Conservation (phyloP, 179 eudicot genomes). For the Spinacia oleracea region DNA sequence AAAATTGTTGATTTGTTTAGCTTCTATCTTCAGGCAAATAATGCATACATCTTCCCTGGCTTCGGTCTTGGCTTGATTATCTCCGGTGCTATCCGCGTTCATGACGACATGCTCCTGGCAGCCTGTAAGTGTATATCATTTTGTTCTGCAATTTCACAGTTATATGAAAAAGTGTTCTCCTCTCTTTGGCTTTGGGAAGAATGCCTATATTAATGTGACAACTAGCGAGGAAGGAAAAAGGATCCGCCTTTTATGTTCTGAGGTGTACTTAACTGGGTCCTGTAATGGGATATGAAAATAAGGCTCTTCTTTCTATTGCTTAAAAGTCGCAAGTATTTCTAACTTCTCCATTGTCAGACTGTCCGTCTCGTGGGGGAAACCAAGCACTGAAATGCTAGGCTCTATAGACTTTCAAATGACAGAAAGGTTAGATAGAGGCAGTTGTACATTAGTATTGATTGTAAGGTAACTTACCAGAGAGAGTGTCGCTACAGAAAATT, state of each 20-base stretch:
- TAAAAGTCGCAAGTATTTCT: no score
- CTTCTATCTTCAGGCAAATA: conserved; percentile 63
- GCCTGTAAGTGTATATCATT: conserved; percentile 67
- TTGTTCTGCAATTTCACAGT: background rate
- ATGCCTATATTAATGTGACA: background rate
- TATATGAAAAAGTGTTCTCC: background rate
- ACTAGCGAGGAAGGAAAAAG: background rate
- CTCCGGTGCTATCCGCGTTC: conserved; percentile 93
- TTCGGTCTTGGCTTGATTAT: conserved; percentile 88
- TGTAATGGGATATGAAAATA: no score
- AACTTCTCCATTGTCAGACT: no score
- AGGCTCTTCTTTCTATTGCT: no score
- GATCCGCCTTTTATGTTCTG: no score
- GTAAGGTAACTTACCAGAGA: background rate
- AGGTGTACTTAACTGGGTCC: no score
- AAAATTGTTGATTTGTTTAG: background rate
- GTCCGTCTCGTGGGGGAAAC: no score
- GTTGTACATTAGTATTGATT: no score
- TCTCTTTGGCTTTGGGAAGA: background rate
- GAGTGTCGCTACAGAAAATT: background rate
- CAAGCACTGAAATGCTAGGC: no score
- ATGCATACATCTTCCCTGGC: conserved; percentile 98
- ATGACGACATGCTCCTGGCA: conserved; percentile 88
- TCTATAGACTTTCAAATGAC: no score
- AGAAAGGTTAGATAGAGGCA: no score